Percentiles rank a stretch among this genome's conserved stretches.
Evolutionary conservation across 352 stramenopile species (phyloP).

Genomic region (Saprolegnia diclina): DNA sequence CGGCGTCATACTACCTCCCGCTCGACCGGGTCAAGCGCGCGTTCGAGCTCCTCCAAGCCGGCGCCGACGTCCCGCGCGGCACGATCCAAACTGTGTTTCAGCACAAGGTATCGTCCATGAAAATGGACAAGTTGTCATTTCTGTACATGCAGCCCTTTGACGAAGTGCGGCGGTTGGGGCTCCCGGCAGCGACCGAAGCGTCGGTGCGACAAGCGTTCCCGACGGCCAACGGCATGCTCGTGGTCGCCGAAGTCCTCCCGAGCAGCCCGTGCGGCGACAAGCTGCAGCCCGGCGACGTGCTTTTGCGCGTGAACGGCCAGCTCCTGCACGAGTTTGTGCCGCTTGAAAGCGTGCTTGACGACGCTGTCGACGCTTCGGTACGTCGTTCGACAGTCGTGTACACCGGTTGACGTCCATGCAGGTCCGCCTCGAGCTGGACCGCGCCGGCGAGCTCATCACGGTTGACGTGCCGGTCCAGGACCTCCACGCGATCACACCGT

Average conservation of each 20-base stretch:
- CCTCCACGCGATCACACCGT: constrained; percentile 79
- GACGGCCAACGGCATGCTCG: constrained; percentile 86
- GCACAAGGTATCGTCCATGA: constrained; percentile 52
- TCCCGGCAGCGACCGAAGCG: constrained; percentile 67
- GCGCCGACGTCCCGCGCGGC: constrained; percentile 64
- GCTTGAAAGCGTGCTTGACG: constrained; percentile 76
- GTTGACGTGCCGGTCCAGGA: constrained; percentile 71
- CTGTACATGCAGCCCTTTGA: constrained; percentile 65
- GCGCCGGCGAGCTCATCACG: constrained; percentile 61
- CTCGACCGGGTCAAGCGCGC: constrained; percentile 84
- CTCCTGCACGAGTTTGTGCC: constrained; percentile 84
- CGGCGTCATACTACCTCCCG: constrained; percentile 88
- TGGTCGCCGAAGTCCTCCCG: constrained; percentile 81
- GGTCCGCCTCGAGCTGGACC: constrained; percentile 77
- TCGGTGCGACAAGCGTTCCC: constrained; percentile 72
- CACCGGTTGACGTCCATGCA: constrained; percentile 22
- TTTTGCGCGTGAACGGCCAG: constrained; percentile 76
- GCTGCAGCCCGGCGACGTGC: constrained; percentile 84
- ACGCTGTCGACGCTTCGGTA: constrained; percentile 63
- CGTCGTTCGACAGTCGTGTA: constrained; percentile 6
- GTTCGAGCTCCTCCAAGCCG: constrained; percentile 70
- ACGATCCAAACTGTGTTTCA: constrained; percentile 87
- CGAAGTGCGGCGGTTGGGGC: constrained; percentile 79
- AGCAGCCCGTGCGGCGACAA: constrained; percentile 67
- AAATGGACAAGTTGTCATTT: neutral